These are phyloP conservation scores for Diplotaxis tenuifolia DNA, from an alignment of 345 rosid species.

Conservation along the genomic window DNA sequence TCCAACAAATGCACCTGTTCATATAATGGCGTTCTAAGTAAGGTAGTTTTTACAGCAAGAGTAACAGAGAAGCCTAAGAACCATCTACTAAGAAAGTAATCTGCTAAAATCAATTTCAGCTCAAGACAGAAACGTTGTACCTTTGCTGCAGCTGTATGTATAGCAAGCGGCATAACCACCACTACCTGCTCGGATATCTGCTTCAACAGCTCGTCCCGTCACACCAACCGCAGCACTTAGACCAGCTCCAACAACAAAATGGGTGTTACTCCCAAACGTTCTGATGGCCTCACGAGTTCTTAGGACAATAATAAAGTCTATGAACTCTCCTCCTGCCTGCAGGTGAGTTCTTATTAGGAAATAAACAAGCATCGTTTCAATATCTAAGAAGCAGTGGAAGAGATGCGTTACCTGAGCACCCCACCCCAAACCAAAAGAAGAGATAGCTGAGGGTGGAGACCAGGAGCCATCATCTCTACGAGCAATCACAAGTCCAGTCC, in stretches of 20 bases:
- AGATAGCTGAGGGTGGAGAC: conserved; percentile 97
- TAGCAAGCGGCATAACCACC: conserved; percentile 96
- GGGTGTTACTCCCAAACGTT: conserved; percentile 83
- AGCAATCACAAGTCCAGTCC: conserved; percentile 88
- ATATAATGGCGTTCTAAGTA: background rate
- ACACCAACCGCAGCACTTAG: conserved; percentile 85
- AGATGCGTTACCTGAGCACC: conserved; percentile 79
- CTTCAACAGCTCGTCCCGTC: conserved; percentile 83
- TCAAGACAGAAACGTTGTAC: conserved; percentile 36
- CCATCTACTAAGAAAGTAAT: background rate
- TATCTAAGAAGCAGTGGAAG: background rate
- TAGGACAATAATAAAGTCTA: conserved; percentile 84
- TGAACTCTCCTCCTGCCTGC: conserved; percentile 97
- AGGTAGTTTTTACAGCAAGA: background rate
- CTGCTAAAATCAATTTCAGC: background rate
- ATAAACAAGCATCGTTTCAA: conserved; percentile 3
- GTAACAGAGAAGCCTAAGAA: background rate
- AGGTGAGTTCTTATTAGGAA: conserved; percentile 17
- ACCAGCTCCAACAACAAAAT: conserved; percentile 90
- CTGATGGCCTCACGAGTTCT: conserved; percentile 79
- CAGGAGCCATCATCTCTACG: conserved; percentile 90
- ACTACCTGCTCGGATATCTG: conserved; percentile 86
- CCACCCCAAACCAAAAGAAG: conserved; percentile 94
- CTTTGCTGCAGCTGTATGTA: conserved; percentile 98
- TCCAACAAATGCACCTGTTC: conserved; percentile 87